These are phyloP conservation scores for Ensete glaucum DNA, from an alignment of 176 grass and related monocot genomes.

Conservation along the genomic window DNA sequence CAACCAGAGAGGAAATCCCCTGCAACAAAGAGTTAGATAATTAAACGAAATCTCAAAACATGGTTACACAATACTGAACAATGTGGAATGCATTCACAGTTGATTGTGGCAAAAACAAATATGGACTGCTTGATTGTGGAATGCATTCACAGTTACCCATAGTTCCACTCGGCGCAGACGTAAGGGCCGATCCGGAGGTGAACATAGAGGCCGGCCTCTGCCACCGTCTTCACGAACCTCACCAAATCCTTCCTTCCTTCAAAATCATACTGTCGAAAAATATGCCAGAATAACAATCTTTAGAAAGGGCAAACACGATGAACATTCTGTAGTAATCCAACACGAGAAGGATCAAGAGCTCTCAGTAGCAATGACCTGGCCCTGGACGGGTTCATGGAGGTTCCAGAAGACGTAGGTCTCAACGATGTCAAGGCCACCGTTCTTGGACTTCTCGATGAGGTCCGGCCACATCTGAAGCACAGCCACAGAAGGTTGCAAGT, in stretches of 20 bases:
- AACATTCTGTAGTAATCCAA: background rate
- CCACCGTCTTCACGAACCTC: constrained; percentile 72
- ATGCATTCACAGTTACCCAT: constrained; percentile 41
- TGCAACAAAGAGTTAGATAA: constrained; percentile 15
- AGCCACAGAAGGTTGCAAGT: background rate
- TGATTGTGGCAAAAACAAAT: too few species aligned
- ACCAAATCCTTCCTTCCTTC: constrained; percentile 92
- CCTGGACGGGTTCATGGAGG: constrained; percentile 76
- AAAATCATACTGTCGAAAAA: constrained; percentile 72
- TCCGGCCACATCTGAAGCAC: constrained; percentile 86
- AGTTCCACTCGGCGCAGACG: constrained; percentile 98
- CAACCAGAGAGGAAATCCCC: constrained; percentile 94
- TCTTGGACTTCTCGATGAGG: constrained; percentile 89
- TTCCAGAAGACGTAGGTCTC: constrained; percentile 97
- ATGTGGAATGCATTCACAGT: too few species aligned
- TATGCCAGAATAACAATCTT: constrained; percentile 9
- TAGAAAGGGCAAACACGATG: background rate
- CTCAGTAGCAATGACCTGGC: constrained; percentile 44
- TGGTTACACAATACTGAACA: background rate
- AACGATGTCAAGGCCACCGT: constrained; percentile 83
- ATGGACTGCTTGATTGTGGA: too few species aligned
- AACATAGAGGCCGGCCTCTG: constrained; percentile 81
- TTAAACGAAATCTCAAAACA: constrained; percentile 4
- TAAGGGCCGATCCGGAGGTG: constrained; percentile 97
- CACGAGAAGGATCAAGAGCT: background rate